Conservation (phyloP, 495 filamentous ascomycete species). For the Penicillium canariense region DNA sequence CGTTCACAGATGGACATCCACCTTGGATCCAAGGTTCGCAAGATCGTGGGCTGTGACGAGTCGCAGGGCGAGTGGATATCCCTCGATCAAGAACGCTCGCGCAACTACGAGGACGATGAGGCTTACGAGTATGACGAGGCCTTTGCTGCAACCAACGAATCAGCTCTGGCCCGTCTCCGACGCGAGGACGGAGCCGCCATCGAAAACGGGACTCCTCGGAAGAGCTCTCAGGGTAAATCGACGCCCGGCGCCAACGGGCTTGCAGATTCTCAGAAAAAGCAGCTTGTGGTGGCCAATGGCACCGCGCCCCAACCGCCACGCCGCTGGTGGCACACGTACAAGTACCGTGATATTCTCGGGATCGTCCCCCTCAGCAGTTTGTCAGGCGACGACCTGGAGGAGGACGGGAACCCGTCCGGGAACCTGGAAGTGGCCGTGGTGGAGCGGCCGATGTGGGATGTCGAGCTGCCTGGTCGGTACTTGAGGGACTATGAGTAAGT, state of each 20-base stretch:
- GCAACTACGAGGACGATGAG: slow-evolving; percentile 48
- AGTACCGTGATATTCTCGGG: slow-evolving; percentile 88
- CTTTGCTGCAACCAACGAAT: slow-evolving; percentile 32
- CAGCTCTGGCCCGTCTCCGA: slow-evolving; percentile 34
- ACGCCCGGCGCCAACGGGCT: slow-evolving; percentile 15
- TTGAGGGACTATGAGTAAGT: slow-evolving; percentile 62
- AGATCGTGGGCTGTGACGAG: slow-evolving; percentile 40
- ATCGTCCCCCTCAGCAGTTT: slow-evolving; percentile 64
- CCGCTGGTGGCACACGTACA: slow-evolving; percentile 75
- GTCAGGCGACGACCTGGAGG: slow-evolving; percentile 16
- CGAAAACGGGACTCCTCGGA: slow-evolving; percentile 37
- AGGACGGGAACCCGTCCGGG: slow-evolving; percentile 26
- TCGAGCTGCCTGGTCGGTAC: slow-evolving; percentile 74
- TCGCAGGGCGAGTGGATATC: slow-evolving; percentile 42
- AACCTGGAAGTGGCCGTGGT: slow-evolving; percentile 78
- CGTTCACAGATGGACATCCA: slow-evolving; percentile 54
- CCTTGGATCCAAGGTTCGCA: slow-evolving; percentile 58
- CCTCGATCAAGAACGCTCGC: slow-evolving; percentile 43
- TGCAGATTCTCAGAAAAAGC: slow-evolving; percentile 27
- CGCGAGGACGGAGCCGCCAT: slow-evolving; percentile 33
- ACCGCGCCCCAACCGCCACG: slow-evolving; percentile 27
- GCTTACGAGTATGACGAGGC: slow-evolving; percentile 38
- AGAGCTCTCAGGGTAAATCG: slow-evolving; percentile 19
- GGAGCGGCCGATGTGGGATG: slow-evolving; percentile 82
- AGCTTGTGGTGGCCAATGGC: slow-evolving; percentile 22